These are phyloP conservation scores for Wickerhamiella shivajii DNA, from an alignment of 805 yeast species.

Conservation along the genomic window DNA sequence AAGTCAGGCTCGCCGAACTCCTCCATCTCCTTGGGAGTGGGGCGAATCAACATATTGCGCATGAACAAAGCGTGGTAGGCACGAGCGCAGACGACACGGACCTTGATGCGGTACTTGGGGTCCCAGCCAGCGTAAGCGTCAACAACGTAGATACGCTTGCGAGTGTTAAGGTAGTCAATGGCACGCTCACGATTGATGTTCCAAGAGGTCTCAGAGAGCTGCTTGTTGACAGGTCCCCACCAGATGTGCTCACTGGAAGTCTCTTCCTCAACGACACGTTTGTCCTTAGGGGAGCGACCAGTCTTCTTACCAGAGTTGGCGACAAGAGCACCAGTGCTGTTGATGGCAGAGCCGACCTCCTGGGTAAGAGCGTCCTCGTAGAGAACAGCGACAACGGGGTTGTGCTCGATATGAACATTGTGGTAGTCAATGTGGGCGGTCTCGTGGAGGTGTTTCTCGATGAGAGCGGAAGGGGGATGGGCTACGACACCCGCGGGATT, in stretches of 20 bases:
- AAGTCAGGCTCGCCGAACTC: slow-evolving; percentile 95
- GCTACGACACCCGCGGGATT: slow-evolving; percentile 32
- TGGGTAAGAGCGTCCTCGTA: slow-evolving; percentile 81
- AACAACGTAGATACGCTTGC: slow-evolving; percentile 83
- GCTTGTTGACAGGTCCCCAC: slow-evolving; percentile 99
- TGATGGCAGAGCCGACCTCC: slow-evolving; percentile 82
- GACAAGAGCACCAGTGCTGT: slow-evolving; percentile 86
- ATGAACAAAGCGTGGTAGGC: slow-evolving; percentile 97
- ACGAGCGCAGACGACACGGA: slow-evolving; percentile 91
- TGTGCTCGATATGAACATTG: slow-evolving; percentile 41
- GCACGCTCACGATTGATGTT: slow-evolving; percentile 92
- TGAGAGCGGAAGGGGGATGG: slow-evolving; percentile 26
- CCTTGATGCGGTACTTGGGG: slow-evolving; percentile 91
- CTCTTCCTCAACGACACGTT: slow-evolving; percentile 91
- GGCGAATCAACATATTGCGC: slow-evolving; percentile 96
- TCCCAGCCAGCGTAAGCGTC: slow-evolving; percentile 99
- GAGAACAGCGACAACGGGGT: slow-evolving; percentile 81
- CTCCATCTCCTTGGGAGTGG: slow-evolving; percentile 75
- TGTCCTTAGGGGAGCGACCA: slow-evolving; percentile 97
- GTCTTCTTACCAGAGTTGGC: slow-evolving; percentile 94
- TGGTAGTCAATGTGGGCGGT: slow-evolving; percentile 30
- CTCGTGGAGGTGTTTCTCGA: slow-evolving; percentile 28
- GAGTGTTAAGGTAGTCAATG: slow-evolving; percentile 87
- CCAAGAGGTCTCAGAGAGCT: slow-evolving; percentile 91
- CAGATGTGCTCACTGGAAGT: slow-evolving; percentile 72